These are phyloP conservation scores for Ceratobasidium sp. DNA, from an alignment of 1,284 basidiomycete species.

Conservation along the genomic window DNA sequence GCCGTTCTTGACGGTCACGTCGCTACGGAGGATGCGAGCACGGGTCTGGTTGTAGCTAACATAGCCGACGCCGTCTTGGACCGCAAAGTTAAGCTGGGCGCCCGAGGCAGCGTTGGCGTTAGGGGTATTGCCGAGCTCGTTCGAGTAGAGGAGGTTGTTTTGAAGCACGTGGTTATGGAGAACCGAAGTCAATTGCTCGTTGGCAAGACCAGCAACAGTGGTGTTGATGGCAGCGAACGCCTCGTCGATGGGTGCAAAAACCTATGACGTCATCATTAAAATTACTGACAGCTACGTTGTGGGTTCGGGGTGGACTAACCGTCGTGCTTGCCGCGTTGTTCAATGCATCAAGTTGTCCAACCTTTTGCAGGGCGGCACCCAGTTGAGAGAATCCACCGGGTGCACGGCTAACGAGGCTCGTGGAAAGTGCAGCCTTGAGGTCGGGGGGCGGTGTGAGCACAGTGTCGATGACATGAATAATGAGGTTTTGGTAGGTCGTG, in stretches of 20 bases:
- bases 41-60: constrained; percentile 49
- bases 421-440: constrained; percentile 45
- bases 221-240: constrained; percentile 43
- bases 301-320: constrained; percentile 42
- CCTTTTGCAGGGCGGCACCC: constrained; percentile 22
- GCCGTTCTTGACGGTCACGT: constrained; percentile 52
- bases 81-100: constrained; percentile 48
- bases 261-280: constrained; percentile 44
- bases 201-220: constrained; percentile 28
- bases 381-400: constrained; percentile 17
- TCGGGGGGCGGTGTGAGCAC: constrained; percentile 47
- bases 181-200: constrained; percentile 41
- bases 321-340: constrained; percentile 3
- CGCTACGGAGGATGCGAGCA: constrained; percentile 50
- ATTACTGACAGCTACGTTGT: constrained; percentile 32
- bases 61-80: constrained; percentile 49
- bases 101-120: constrained; percentile 51
- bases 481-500: constrained; percentile 47
- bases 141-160: constrained; percentile 51
- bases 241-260: constrained; percentile 51
- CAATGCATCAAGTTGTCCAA: background rate
- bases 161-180: constrained; percentile 45
- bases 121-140: constrained; percentile 43
- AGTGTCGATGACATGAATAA: constrained; percentile 47
- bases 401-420: constrained; percentile 45